Conservation (phyloP, 257 asterid species). For the Handroanthus guayacan region DNA sequence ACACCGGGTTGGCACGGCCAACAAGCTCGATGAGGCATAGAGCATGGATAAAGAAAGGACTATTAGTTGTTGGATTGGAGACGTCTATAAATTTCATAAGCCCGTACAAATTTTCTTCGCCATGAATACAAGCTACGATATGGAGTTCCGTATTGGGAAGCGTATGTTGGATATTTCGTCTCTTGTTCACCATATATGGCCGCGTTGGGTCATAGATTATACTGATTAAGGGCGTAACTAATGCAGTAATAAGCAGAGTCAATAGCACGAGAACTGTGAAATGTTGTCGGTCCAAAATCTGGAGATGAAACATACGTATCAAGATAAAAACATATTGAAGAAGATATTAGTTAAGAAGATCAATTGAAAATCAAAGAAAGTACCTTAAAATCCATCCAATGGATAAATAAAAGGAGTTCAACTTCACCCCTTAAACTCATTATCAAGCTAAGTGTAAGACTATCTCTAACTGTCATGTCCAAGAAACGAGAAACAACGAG, state of each 20-base stretch:
- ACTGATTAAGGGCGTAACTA: conserved; percentile 64
- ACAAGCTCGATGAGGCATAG: conserved; percentile 64
- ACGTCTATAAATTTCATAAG: conserved; percentile 57
- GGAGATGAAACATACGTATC: conserved; percentile 31
- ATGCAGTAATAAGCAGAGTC: conserved; percentile 50
- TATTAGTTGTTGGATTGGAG: conserved; percentile 54
- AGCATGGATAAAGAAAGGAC: conserved; percentile 61
- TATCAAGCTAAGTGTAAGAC: conserved; percentile 69
- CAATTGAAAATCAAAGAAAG: neutral
- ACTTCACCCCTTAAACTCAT: conserved; percentile 81
- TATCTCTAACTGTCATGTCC: conserved; percentile 59
- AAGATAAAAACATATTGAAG: neutral
- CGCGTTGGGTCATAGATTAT: conserved; percentile 72
- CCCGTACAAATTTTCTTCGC: conserved; percentile 57
- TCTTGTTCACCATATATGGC: conserved; percentile 75
- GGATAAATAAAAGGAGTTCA: conserved; percentile 69
- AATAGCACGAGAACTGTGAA: conserved; percentile 61
- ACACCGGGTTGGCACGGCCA: conserved; percentile 65
- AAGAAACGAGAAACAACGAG: conserved; percentile 47
- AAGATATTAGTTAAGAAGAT: neutral
- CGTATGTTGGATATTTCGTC: conserved; percentile 74
- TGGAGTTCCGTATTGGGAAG: conserved; percentile 59
- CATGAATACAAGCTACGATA: conserved; percentile 60
- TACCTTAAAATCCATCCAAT: conserved; percentile 76
- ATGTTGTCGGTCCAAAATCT: conserved; percentile 62